phyloP scores from a whole-genome alignment of 1,284 basidiomycete genomes.

The Phellopilus nigrolimitatus region DNA sequence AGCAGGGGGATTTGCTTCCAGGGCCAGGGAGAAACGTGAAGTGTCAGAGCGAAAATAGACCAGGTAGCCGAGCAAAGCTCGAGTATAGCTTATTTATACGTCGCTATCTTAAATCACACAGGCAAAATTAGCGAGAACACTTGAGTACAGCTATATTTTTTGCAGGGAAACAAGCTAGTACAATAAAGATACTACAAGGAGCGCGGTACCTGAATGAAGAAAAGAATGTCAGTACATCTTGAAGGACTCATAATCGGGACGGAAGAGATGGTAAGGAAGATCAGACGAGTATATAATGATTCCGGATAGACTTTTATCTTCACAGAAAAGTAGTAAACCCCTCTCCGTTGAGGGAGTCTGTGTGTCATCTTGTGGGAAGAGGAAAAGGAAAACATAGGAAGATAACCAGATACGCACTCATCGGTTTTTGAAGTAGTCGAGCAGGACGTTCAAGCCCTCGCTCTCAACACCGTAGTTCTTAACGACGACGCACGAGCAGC shows the following conservation, averaged over 20 bases:
- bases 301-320: conserved; percentile 79
- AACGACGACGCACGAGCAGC: conserved; percentile 96
- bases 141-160: too few species aligned
- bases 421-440: conserved; percentile 96
- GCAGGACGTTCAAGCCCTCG: conserved; percentile 93
- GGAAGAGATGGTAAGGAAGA: conserved; percentile 20
- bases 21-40: too few species aligned
- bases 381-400: conserved; percentile 16
- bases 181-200: background rate
- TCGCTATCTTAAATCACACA: too few species aligned
- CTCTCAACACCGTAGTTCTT: conserved; percentile 97
- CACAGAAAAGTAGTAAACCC: conserved; percentile 40
- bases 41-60: too few species aligned
- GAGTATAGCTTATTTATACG: too few species aligned
- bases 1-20: too few species aligned
- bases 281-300: conserved; percentile 79
- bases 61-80: too few species aligned
- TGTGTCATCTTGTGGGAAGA: conserved; percentile 57
- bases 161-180: too few species aligned
- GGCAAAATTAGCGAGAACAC: too few species aligned
- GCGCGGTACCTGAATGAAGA: too few species aligned
- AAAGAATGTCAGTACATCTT: background rate
- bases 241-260: background rate
- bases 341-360: conserved; percentile 86
- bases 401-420: conserved; percentile 39